Conservation (phyloP, 345 rosid genomes). For the Aquilaria yunnanensis region DNA sequence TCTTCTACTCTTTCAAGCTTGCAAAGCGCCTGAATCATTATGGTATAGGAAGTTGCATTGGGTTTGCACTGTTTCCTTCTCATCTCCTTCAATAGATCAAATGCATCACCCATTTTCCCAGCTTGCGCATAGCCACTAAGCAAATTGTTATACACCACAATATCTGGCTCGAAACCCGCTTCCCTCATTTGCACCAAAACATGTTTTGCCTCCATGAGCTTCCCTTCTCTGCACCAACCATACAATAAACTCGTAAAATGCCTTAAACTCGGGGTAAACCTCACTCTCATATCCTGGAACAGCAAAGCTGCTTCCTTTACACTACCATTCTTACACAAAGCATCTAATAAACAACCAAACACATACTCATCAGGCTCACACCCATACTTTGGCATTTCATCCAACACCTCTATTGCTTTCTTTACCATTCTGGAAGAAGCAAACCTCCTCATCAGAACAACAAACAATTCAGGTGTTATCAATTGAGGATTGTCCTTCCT, state of each 20-base stretch:
- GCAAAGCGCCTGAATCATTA: constrained; percentile 71
- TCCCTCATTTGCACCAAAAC: constrained; percentile 84
- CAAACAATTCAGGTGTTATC: constrained; percentile 65
- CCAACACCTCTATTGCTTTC: constrained; percentile 84
- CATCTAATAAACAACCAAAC: constrained; percentile 77
- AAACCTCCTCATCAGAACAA: constrained; percentile 67
- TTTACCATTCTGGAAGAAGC: constrained; percentile 64
- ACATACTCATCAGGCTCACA: constrained; percentile 68
- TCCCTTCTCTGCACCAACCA: constrained; percentile 95
- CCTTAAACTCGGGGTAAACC: constrained; percentile 44
- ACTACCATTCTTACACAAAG: constrained; percentile 69
- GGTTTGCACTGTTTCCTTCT: constrained; percentile 59
- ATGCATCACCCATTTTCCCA: constrained; percentile 71
- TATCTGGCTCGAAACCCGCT: constrained; percentile 72
- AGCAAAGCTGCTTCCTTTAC: constrained; percentile 85
- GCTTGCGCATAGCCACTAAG: constrained; percentile 54
- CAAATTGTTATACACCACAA: constrained; percentile 73
- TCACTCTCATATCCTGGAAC: constrained; percentile 67
- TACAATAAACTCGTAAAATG: constrained; percentile 68
- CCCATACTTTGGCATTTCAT: constrained; percentile 90
- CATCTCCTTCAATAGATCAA: constrained; percentile 77
- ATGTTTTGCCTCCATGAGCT: constrained; percentile 79
- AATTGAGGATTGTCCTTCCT: constrained; percentile 62
- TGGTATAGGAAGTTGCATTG: constrained; percentile 56
- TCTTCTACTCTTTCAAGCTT: constrained; percentile 66